phyloP scores from a whole-genome alignment of 306 rosid genomes.

The Crataegus laevigata region DNA sequence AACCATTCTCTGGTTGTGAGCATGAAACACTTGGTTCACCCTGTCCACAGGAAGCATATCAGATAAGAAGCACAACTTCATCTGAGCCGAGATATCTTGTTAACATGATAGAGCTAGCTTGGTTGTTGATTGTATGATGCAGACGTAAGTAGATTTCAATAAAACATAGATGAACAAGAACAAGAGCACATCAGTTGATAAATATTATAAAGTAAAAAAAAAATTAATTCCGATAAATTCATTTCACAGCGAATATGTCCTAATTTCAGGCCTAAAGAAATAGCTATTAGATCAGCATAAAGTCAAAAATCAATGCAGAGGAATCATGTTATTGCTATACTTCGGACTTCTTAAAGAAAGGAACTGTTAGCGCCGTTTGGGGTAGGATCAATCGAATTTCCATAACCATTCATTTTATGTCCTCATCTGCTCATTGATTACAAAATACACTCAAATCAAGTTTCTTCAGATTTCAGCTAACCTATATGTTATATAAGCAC shows the following conservation, averaged over 20 bases:
- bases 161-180: not conserved
- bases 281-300: not conserved
- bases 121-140: not conserved
- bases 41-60: conserved; percentile 32
- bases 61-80: not conserved
- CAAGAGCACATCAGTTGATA: not conserved
- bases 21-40: conserved; percentile 46
- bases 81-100: not conserved
- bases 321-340: not conserved
- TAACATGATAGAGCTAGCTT: not conserved
- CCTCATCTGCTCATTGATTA: not conserved
- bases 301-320: not conserved
- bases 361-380: not conserved
- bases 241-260: not conserved
- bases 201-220: not conserved
- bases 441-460: not conserved
- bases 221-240: not conserved
- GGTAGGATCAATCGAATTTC: not conserved
- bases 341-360: not conserved
- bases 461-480: not conserved
- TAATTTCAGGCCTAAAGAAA: not conserved
- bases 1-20: conserved; percentile 60
- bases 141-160: not conserved
- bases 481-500: not conserved
- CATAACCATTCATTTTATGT: not conserved